Conservation (phyloP, 2,329 filamentous ascomycete species). For the Neofusicoccum sp. region DNA sequence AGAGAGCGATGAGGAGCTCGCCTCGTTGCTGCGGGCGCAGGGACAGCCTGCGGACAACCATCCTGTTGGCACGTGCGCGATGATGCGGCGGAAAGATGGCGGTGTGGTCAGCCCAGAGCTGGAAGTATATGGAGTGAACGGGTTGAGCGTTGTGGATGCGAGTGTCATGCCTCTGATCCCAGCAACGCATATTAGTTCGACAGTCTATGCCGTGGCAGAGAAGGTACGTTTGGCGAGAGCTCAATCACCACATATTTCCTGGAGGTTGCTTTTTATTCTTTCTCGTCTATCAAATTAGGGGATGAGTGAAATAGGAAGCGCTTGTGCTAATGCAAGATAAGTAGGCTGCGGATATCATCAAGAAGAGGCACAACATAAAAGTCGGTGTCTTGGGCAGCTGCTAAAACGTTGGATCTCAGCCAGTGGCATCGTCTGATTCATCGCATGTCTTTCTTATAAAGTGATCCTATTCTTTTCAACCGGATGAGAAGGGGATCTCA, state of each 20-base stretch:
- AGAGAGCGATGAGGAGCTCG: slow-evolving; percentile 23
- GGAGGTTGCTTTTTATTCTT: neutral
- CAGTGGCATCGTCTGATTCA: too few relatives aligned
- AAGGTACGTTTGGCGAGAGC: neutral
- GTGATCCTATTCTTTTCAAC: too few relatives aligned
- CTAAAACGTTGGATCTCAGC: too few relatives aligned
- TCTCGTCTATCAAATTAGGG: neutral
- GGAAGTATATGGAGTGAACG: slow-evolving; percentile 30
- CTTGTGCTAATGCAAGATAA: neutral
- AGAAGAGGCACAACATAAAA: neutral
- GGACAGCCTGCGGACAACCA: neutral
- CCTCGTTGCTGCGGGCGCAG: neutral
- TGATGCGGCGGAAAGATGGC: slow-evolving; percentile 34
- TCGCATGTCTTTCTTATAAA: too few relatives aligned
- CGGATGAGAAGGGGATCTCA: too few relatives aligned
- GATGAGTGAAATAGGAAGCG: neutral
- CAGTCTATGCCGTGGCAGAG: slow-evolving; percentile 33
- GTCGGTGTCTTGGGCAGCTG: neutral
- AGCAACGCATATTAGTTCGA: slow-evolving; percentile 32
- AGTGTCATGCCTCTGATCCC: slow-evolving; percentile 36
- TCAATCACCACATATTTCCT: neutral
- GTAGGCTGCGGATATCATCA: neutral
- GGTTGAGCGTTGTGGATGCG: slow-evolving; percentile 35
- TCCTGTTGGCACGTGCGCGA: slow-evolving; percentile 7
- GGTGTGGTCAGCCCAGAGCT: slow-evolving; percentile 32